Evolutionary conservation across 2,329 filamentous ascomycete species (phyloP).

Genomic region (Pseudogymnoascus sp.): DNA sequence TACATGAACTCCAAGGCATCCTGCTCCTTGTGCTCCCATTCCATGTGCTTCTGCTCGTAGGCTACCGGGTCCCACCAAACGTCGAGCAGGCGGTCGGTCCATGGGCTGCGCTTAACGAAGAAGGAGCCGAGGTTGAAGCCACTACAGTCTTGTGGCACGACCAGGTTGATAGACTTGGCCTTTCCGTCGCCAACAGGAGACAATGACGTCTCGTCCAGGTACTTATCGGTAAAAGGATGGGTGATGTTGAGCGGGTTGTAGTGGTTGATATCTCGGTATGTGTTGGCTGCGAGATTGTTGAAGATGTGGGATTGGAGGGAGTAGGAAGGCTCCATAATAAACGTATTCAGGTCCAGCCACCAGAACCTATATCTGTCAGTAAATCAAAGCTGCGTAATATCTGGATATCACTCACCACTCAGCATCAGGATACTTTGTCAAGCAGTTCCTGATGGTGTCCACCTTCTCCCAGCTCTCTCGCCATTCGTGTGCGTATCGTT

Average conservation of each 20-base stretch:
- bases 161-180: slow-evolving; percentile 70
- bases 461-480: slow-evolving; percentile 99
- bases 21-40: slow-evolving; percentile 98
- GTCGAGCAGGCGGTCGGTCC: slow-evolving; percentile 86
- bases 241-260: slow-evolving; percentile 93
- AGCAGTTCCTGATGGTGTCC: slow-evolving; percentile 77
- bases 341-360: slow-evolving; percentile 97
- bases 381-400: neutral
- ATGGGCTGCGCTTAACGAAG: slow-evolving; percentile 75
- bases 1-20: slow-evolving; percentile 92
- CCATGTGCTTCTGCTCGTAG: slow-evolving; percentile 98
- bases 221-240: slow-evolving; percentile 66
- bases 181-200: slow-evolving; percentile 72
- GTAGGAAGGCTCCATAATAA: slow-evolving; percentile 91
- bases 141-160: slow-evolving; percentile 86
- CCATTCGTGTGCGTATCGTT: slow-evolving; percentile 98
- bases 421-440: slow-evolving; percentile 89
- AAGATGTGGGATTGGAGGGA: slow-evolving; percentile 89
- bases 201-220: slow-evolving; percentile 66
- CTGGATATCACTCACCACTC: slow-evolving; percentile 68
- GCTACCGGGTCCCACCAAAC: slow-evolving; percentile 98
- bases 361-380: slow-evolving; percentile 69
- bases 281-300: slow-evolving; percentile 61
- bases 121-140: slow-evolving; percentile 97
- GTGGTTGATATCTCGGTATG: slow-evolving; percentile 91